Percentiles rank a stretch among this genome's conserved stretches.
These are phyloP conservation scores for Cytospora mali DNA, from an alignment of 2,329 filamentous ascomycete genomes.

Conservation along the genomic window DNA sequence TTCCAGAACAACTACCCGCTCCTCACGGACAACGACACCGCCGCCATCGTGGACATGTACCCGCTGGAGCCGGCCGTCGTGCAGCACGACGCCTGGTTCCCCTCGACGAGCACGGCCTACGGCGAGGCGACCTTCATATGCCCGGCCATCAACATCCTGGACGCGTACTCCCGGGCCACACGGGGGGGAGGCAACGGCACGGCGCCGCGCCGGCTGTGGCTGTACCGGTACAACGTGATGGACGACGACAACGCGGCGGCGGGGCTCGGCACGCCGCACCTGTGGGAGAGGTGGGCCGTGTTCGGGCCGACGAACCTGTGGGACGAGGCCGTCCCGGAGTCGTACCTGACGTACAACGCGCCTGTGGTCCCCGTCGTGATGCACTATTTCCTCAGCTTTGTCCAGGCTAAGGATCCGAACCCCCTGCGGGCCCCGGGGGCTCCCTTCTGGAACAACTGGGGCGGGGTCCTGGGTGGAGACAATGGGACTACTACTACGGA, in stretches of 20 bases:
- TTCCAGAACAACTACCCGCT: constrained; percentile 51
- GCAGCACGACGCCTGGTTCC: constrained; percentile 47
- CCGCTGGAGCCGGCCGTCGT: constrained; percentile 41
- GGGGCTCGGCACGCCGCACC: constrained; percentile 52
- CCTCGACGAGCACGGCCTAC: constrained; percentile 45
- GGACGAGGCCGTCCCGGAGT: constrained; percentile 35
- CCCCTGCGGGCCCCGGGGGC: constrained; percentile 36
- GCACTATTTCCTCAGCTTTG: constrained; percentile 55
- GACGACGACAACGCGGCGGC: constrained; percentile 40
- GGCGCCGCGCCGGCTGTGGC: constrained; percentile 38
- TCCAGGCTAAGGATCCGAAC: constrained; percentile 49
- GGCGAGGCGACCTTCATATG: constrained; percentile 52
- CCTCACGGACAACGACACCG: constrained; percentile 41
- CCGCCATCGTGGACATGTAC: constrained; percentile 44
- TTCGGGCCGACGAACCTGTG: constrained; percentile 48
- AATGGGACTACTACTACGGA: not conserved
- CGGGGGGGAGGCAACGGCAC: not conserved
- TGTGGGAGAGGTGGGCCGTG: constrained; percentile 51
- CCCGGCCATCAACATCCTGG: constrained; percentile 44
- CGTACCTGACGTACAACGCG: constrained; percentile 50
- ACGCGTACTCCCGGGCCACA: constrained; percentile 34
- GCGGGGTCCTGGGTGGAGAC: constrained; percentile 32
- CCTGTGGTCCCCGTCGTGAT: constrained; percentile 50
- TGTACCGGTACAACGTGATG: constrained; percentile 53
- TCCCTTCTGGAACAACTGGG: constrained; percentile 48